phyloP scores from a whole-genome alignment of 2,329 filamentous ascomycete species.

The Exserohilum rostratum region DNA sequence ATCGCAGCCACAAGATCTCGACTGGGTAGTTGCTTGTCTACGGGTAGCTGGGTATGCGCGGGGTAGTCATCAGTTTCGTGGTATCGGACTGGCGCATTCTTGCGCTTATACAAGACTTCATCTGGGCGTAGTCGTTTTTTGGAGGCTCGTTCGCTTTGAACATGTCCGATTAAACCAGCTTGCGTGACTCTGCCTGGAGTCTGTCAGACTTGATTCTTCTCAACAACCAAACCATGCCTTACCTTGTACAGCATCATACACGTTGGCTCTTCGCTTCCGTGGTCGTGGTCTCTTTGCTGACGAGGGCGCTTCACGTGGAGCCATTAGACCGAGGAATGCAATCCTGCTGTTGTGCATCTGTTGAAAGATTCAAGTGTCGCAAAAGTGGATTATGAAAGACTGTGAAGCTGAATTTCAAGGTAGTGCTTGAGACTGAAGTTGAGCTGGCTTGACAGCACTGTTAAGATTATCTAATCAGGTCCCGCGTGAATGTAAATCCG shows the following conservation, averaged over 20 bases:
- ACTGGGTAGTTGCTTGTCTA: slow-evolving; percentile 63
- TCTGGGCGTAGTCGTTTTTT: slow-evolving; percentile 65
- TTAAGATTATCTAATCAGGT: too few species aligned
- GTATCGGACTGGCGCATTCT: slow-evolving; percentile 69
- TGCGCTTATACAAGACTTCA: slow-evolving; percentile 71
- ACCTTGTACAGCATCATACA: slow-evolving; percentile 79
- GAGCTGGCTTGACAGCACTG: too few species aligned
- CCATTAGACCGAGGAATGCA: neutral
- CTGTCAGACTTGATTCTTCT: too few species aligned
- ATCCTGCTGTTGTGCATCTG: neutral
- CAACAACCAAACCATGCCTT: slow-evolving; percentile 5
- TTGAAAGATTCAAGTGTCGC: neutral
- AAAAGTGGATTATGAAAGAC: too few species aligned
- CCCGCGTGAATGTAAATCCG: too few species aligned
- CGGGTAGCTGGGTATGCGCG: slow-evolving; percentile 64
- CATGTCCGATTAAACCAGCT: slow-evolving; percentile 50
- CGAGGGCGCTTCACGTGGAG: neutral
- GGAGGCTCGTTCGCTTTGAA: slow-evolving; percentile 47
- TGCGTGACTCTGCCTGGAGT: slow-evolving; percentile 20
- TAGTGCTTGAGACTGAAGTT: neutral
- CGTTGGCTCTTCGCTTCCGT: slow-evolving; percentile 55
- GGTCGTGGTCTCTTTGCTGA: neutral
- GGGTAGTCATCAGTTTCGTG: slow-evolving; percentile 75
- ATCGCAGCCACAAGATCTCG: slow-evolving; percentile 72
- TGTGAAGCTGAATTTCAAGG: too few species aligned